These are phyloP conservation scores for Mucor saturninus DNA, from an alignment of 371 early-diverging fungal species.

Conservation along the genomic window DNA sequence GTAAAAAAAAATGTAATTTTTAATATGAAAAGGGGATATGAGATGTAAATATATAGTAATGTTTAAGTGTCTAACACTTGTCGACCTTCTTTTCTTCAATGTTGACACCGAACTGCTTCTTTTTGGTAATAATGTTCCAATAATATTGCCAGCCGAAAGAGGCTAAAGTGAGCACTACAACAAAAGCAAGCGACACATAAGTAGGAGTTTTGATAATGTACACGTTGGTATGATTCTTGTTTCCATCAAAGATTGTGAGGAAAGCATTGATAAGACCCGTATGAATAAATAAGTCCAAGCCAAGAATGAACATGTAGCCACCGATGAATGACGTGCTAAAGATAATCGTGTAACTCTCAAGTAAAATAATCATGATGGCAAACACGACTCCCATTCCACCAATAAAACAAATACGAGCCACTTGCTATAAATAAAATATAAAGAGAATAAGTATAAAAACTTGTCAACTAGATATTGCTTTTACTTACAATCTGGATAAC, in stretches of 20 bases:
- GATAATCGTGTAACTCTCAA: slow-evolving; percentile 46
- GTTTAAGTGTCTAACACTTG: slow-evolving; percentile 3
- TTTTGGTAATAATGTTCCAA: slow-evolving; percentile 42
- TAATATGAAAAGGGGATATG: slow-evolving; percentile 1
- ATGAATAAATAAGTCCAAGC: slow-evolving; percentile 59
- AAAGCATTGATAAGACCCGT: slow-evolving; percentile 57
- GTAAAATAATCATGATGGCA: slow-evolving; percentile 35
- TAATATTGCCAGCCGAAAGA: slow-evolving; percentile 54
- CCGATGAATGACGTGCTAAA: slow-evolving; percentile 55
- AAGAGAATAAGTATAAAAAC: background rate
- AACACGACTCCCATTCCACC: slow-evolving; percentile 50
- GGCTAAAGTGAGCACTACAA: slow-evolving; percentile 34
- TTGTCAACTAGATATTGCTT: background rate
- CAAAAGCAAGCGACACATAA: slow-evolving; percentile 49
- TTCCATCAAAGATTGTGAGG: slow-evolving; percentile 49
- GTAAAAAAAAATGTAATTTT: background rate
- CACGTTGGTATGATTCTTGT: slow-evolving; percentile 40
- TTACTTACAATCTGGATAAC: slow-evolving; percentile 51
- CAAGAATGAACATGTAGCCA: slow-evolving; percentile 54
- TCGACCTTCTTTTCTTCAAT: slow-evolving; percentile 26
- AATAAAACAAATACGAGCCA: slow-evolving; percentile 56
- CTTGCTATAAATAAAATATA: slow-evolving; percentile 28
- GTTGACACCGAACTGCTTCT: slow-evolving; percentile 48
- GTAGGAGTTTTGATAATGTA: slow-evolving; percentile 43
- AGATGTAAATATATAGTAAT: background rate